Conservation (phyloP, 345 rosid genomes). For the Pistacia vera region DNA sequence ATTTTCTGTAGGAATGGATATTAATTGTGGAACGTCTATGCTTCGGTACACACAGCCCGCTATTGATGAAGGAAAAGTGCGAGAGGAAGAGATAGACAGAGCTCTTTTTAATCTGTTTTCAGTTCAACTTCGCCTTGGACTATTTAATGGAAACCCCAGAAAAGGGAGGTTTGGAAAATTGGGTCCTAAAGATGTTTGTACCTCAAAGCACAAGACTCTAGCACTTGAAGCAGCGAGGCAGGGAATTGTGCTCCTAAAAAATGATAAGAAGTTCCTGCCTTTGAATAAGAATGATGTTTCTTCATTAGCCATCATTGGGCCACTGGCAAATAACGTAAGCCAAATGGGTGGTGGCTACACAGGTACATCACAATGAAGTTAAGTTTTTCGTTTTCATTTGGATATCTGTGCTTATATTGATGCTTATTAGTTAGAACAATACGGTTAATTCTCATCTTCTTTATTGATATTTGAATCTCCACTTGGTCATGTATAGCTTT, state of each 20-base stretch:
- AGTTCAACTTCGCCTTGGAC: slow-evolving; percentile 86
- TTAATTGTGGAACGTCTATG: slow-evolving; percentile 74
- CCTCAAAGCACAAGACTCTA: slow-evolving; percentile 56
- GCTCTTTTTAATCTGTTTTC: slow-evolving; percentile 82
- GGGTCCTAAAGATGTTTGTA: slow-evolving; percentile 69
- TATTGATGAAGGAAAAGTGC: slow-evolving; percentile 62
- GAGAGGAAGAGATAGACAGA: slow-evolving; percentile 62
- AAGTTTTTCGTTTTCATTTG: neutral
- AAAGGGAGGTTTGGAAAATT: slow-evolving; percentile 57
- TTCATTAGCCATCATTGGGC: slow-evolving; percentile 85
- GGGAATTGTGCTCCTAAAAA: slow-evolving; percentile 95
- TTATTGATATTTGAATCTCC: neutral
- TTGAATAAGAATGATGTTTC: slow-evolving; percentile 43
- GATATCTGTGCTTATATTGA: neutral
- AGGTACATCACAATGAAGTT: slow-evolving; percentile 39
- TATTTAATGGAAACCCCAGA: slow-evolving; percentile 80
- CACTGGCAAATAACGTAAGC: slow-evolving; percentile 60
- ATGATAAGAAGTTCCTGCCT: slow-evolving; percentile 69
- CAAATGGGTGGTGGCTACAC: slow-evolving; percentile 78
- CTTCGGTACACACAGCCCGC: slow-evolving; percentile 56
- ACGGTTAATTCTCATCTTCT: neutral
- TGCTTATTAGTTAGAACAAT: neutral
- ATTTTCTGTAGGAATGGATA: slow-evolving; percentile 69
- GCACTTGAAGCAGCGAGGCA: slow-evolving; percentile 88
- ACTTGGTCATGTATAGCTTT: too few species aligned